phyloP scores from a whole-genome alignment of 2,329 filamentous ascomycete genomes.

The Thyridium curvatum region DNA sequence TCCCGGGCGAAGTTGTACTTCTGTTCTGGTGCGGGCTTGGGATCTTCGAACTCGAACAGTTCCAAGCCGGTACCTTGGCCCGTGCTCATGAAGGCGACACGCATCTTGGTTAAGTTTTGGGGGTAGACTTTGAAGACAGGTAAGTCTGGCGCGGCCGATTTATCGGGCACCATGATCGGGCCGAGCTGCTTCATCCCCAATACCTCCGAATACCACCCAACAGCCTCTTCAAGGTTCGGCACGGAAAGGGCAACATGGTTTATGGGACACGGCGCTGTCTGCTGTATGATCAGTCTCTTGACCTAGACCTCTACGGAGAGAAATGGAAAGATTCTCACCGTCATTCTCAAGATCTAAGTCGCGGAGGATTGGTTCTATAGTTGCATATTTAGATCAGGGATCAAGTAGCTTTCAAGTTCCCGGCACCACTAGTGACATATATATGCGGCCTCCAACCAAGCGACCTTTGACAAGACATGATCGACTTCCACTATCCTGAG shows the following conservation, averaged over 20 bases:
- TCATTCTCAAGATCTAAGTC: too few species aligned
- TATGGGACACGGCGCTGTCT: neutral
- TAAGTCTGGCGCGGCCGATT: constrained; percentile 11
- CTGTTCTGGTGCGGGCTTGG: constrained; percentile 8
- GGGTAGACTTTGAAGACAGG: constrained; percentile 23
- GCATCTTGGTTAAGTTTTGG: constrained; percentile 17
- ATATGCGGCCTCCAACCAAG: too few species aligned
- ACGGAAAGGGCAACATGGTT: constrained; percentile 2
- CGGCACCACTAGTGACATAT: constrained; percentile 2
- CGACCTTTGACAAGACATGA: too few species aligned
- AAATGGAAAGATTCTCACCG: too few species aligned
- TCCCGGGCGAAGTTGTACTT: constrained; percentile 8
- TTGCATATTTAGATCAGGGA: too few species aligned
- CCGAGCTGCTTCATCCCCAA: neutral
- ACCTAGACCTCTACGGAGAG: too few species aligned
- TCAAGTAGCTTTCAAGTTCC: neutral
- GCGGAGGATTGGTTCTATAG: too few species aligned
- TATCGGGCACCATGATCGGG: neutral
- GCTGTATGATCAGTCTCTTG: too few species aligned
- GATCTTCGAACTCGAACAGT: constrained; percentile 23
- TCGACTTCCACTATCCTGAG: too few species aligned
- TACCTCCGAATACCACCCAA: neutral
- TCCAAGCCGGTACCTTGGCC: constrained; percentile 25
- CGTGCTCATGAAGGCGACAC: constrained; percentile 19
- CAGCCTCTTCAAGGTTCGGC: neutral